These are phyloP conservation scores for Trichoderma sp. DNA, from an alignment of 2,329 filamentous ascomycete genomes.

Conservation along the genomic window DNA sequence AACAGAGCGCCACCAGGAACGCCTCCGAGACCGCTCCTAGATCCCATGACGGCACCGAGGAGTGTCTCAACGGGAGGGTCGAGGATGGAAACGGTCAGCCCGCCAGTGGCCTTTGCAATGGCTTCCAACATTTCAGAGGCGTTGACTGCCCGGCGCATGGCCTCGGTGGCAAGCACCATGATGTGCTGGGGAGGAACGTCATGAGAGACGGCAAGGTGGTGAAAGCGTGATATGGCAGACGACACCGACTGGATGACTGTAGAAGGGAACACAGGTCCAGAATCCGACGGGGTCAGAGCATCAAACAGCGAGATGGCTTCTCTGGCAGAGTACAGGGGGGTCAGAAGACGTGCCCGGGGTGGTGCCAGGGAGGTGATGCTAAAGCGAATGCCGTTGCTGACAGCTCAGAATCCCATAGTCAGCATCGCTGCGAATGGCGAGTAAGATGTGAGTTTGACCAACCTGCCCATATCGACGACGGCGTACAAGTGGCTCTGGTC, in stretches of 20 bases:
- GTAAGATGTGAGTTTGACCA: slow-evolving; percentile 18
- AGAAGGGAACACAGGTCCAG: slow-evolving; percentile 50
- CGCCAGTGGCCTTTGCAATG: slow-evolving; percentile 64
- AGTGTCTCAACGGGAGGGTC: slow-evolving; percentile 80
- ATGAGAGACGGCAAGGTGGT: slow-evolving; percentile 69
- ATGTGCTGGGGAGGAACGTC: slow-evolving; percentile 68
- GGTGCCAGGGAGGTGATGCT: slow-evolving; percentile 82
- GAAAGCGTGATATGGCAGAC: slow-evolving; percentile 70
- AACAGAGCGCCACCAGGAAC: slow-evolving; percentile 71
- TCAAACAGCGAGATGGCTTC: slow-evolving; percentile 86
- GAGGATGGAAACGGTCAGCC: slow-evolving; percentile 72
- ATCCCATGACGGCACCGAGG: slow-evolving; percentile 77
- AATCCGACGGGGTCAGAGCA: slow-evolving; percentile 62
- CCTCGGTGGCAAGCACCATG: slow-evolving; percentile 83
- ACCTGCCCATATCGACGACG: slow-evolving; percentile 65
- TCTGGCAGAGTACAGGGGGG: slow-evolving; percentile 77
- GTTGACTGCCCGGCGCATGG: slow-evolving; percentile 80
- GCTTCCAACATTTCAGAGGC: slow-evolving; percentile 66
- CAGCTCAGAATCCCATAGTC: slow-evolving; percentile 7
- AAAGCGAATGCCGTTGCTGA: slow-evolving; percentile 89
- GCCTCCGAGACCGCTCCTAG: slow-evolving; percentile 71
- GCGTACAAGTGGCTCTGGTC: slow-evolving; percentile 57
- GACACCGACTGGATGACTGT: slow-evolving; percentile 69
- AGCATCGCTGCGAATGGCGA: not conserved
- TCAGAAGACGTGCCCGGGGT: slow-evolving; percentile 70